A percentile compares a stretch with the other conserved stretches of the same genome.
These are phyloP conservation scores for Pseudogymnoascus sp. DNA, from an alignment of 2,329 filamentous ascomycete genomes.

Conservation along the genomic window DNA sequence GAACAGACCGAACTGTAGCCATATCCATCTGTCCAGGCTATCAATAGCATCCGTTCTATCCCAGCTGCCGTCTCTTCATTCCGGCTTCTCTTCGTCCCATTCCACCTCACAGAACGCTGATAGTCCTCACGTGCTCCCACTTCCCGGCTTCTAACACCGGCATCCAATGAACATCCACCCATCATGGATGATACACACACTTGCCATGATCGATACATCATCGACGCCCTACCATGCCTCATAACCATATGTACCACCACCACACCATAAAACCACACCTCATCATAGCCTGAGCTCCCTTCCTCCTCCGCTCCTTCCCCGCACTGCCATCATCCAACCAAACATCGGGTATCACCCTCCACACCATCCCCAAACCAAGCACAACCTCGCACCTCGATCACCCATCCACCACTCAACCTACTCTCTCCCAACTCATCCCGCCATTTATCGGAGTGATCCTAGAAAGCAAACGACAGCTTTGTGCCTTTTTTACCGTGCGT, in stretches of 20 bases:
- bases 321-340: neutral
- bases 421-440: neutral
- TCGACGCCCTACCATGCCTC: neutral
- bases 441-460: slow-evolving; percentile 1
- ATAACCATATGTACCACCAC: neutral
- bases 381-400: neutral
- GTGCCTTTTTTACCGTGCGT: neutral
- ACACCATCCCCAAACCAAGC: neutral
- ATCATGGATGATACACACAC: slow-evolving; percentile 8
- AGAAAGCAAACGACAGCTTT: neutral
- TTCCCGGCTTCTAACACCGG: neutral
- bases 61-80: neutral
- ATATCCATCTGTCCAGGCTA: neutral
- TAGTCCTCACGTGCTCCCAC: neutral
- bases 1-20: neutral
- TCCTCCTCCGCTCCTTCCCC: neutral
- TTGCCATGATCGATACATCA: slow-evolving; percentile 2
- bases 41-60: neutral
- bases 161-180: neutral
- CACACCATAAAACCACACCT: neutral
- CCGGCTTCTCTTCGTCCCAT: neutral
- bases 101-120: neutral
- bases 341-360: neutral
- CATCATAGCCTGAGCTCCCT: slow-evolving; percentile 5
- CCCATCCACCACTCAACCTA: neutral